Evolutionary conservation across 2,329 filamentous ascomycete genomes (phyloP).

Genomic region (Botryotinia narcissicola): DNA sequence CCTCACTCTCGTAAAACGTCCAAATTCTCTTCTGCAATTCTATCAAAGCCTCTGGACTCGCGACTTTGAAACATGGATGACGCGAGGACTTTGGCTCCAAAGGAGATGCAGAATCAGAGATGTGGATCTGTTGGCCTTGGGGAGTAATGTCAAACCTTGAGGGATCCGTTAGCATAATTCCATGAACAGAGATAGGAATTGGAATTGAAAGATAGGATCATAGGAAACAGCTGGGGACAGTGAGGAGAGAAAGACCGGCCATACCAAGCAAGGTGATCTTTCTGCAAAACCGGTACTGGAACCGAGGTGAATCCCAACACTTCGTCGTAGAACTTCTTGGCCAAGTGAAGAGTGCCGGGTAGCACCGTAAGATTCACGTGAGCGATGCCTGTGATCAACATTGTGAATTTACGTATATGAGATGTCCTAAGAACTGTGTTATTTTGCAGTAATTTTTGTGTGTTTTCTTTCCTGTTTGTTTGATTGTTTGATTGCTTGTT

Average conservation of each 20-base stretch:
- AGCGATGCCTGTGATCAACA: slow-evolving; percentile 49
- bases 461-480: background rate
- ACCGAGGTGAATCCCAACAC: slow-evolving; percentile 55
- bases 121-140: slow-evolving; percentile 54
- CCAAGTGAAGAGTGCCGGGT: slow-evolving; percentile 49
- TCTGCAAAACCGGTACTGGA: slow-evolving; percentile 52
- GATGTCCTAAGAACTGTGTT: background rate
- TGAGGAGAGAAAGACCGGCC: background rate
- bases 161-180: background rate
- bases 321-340: slow-evolving; percentile 52
- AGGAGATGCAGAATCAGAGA: slow-evolving; percentile 44
- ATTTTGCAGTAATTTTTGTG: background rate
- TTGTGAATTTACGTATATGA: background rate
- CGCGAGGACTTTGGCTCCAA: slow-evolving; percentile 45
- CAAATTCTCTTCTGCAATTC: slow-evolving; percentile 49
- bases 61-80: slow-evolving; percentile 59
- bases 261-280: slow-evolving; percentile 53
- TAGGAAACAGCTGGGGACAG: background rate
- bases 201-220: background rate
- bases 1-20: slow-evolving; percentile 45
- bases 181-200: background rate
- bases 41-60: slow-evolving; percentile 47
- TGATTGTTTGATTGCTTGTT: background rate
- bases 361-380: slow-evolving; percentile 61
- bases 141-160: slow-evolving; percentile 54